Conservation (phyloP, 805 yeast genomes). For the Hanseniaspora mollemarum region DNA sequence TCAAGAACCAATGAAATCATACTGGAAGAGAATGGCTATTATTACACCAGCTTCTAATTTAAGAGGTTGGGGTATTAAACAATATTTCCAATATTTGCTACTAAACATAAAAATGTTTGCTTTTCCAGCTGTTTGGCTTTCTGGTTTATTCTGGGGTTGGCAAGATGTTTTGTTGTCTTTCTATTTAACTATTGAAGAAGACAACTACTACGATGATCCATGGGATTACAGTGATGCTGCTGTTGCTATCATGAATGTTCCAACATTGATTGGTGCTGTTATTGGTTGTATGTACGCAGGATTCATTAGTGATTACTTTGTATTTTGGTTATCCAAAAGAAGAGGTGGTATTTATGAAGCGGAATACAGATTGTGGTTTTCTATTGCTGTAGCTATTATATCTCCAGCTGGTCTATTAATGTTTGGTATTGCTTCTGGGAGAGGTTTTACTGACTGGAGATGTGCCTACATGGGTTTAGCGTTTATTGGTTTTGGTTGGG, state of each 20-base stretch:
- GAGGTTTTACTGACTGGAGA: conserved; percentile 39
- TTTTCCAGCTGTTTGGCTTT: conserved; percentile 53
- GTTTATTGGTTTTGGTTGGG: conserved; percentile 57
- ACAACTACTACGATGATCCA: conserved; percentile 52
- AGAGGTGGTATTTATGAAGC: conserved; percentile 55
- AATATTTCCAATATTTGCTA: conserved; percentile 43
- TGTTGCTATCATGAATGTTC: conserved; percentile 66
- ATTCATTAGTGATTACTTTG: conserved; percentile 46
- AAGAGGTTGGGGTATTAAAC: conserved; percentile 54
- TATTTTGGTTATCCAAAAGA: conserved; percentile 48
- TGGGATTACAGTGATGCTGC: conserved; percentile 54
- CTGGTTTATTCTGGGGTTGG: conserved; percentile 69
- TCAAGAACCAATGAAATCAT: conserved; percentile 34
- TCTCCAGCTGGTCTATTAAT: conserved; percentile 53
- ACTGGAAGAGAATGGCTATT: conserved; percentile 37
- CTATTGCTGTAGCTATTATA: conserved; percentile 43
- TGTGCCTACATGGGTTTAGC: conserved; percentile 51
- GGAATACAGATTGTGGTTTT: conserved; percentile 50
- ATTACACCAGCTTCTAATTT: conserved; percentile 50
- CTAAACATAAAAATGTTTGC: conserved; percentile 45
- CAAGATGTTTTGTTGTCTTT: conserved; percentile 69
- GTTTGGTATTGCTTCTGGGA: conserved; percentile 57
- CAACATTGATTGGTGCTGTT: conserved; percentile 54
- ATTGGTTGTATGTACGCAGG: conserved; percentile 61
- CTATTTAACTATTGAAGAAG: conserved; percentile 63